Base-by-base conservation (phyloP, 2,329 filamentous ascomycete species). In the Cryphonectria naterciae region DNA sequence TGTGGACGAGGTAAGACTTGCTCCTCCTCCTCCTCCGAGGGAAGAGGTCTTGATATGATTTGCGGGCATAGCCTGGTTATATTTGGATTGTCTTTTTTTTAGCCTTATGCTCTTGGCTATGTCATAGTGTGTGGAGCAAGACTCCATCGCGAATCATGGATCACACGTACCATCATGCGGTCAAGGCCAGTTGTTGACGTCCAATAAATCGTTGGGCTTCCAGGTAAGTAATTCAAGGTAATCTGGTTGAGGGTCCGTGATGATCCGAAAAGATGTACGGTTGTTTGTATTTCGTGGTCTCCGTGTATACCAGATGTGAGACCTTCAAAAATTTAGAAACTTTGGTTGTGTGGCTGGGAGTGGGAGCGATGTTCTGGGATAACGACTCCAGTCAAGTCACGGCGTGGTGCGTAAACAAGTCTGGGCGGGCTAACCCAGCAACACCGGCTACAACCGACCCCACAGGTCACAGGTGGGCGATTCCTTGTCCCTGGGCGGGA, bases 61-160 rank as follows among this genome's bases (percentile, higher is more conserved):
- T 41, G 84, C 78, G 70, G 83, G 85, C 79, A 84, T 86, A 79
- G 84, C 86, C 89, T 87, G 19, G 63, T 68, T 39, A 60, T 52
- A 60, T 46, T 41, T 10, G n/a, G 25, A 28, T 54, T 41, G n/a
- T 41, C 28, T 41, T n/a, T 32, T 52, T 54, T 28, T 73, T 65
- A 73, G 71, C 63, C 17, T 35, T 60, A 60, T 64, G 54, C 39
- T 58, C 64, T 54, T 25, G 39, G 64, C 69, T 52, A 37, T 63
- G 58, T 68, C 49, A 37, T 68, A 35, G 60, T 39, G 64, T 64
- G 71, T 71, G 71, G 71, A 68, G 66, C 32, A 68, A 68, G 63
- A 73, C 63, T 69, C 69, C 69, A 68, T 71, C 67, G 62, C 39
- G 69, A 37, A n/a, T 56, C 67, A 52, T 46, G 67, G 63, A 65